Evolutionary conservation across 345 rosid genomes (phyloP), one percentile per base, ranked within the genome.

Genomic region (Lenwebbia sp.): DNA sequence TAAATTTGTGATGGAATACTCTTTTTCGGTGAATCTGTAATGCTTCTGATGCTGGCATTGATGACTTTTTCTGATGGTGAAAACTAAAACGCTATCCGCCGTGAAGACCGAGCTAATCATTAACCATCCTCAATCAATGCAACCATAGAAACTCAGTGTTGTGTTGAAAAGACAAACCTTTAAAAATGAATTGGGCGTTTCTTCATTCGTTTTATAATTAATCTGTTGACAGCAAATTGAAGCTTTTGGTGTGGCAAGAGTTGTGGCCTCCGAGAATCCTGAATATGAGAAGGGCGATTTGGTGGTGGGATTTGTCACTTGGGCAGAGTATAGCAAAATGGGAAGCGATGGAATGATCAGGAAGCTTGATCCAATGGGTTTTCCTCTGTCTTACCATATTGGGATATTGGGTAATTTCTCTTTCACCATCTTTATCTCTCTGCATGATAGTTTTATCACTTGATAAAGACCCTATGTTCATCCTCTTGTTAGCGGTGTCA

Each of bases 321-420:
- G 95, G 95, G 96, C 91, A 84, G 93, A 94, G 50, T 93, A 93
- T 51, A 88, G 86, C 56, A 89, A 87, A 3, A 86, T 91, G 8
- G 88, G 90, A 86, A 89, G 89, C 2, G 90, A 89, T n/a, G 93
- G 90, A 41, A 83, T 84, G 82, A 56, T 92, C 21, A 87, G 91
- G 86, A 92, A 92, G 84, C 87, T 93, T 30, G 94, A 94, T 44
- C 86, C 93, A 13, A 87, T 93, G 94, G 95, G 93, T 23, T 91
- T 94, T 82, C 95, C 95, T 1, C 81, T 93, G 82, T 92, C 96
- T 26, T 62, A 89, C 84, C 94, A 93, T 84, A 89, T 91, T 30
- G 94, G 94, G 30, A n/a, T 90, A 88, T 85, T 94, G 40, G 96
- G 96, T 94, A 90, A 40, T 17, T 49, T 11, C 25, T 40, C 75